phyloP scores from a whole-genome alignment of 2,329 filamentous ascomycete species.

The Fusarium sp. region DNA sequence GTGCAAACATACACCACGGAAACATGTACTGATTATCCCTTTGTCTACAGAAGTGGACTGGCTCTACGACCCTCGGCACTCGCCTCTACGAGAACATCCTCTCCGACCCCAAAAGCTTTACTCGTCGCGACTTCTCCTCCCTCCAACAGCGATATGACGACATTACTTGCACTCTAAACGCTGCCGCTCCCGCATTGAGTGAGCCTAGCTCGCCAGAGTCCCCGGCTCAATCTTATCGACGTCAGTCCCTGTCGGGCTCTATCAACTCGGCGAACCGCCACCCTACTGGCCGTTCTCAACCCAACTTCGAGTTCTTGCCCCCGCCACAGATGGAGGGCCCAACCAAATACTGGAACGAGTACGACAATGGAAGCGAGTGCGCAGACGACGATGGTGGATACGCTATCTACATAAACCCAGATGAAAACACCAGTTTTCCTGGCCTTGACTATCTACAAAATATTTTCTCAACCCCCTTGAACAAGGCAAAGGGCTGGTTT shows the following conservation, averaged over 20 bases:
- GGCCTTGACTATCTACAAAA: slow-evolving; percentile 71
- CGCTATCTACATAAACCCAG: slow-evolving; percentile 79
- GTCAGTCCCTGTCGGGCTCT: slow-evolving; percentile 23
- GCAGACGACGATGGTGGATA: slow-evolving; percentile 70
- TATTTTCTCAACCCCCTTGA: slow-evolving; percentile 62
- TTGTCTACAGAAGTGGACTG: slow-evolving; percentile 78
- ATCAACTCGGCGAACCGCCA: slow-evolving; percentile 5
- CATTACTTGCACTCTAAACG: slow-evolving; percentile 60
- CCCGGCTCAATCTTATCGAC: slow-evolving; percentile 29
- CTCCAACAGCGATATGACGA: slow-evolving; percentile 64
- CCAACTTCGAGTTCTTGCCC: slow-evolving; percentile 50
- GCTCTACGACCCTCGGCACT: slow-evolving; percentile 71
- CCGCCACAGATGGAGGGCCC: slow-evolving; percentile 47
- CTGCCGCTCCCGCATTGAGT: slow-evolving; percentile 57
- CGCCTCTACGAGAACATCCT: slow-evolving; percentile 77
- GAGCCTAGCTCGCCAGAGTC: slow-evolving; percentile 56
- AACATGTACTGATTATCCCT: slow-evolving; percentile 6
- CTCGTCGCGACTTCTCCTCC: slow-evolving; percentile 71
- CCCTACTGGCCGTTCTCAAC: slow-evolving; percentile 44
- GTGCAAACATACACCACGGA: neutral
- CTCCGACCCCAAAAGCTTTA: slow-evolving; percentile 76
- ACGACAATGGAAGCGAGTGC: slow-evolving; percentile 81
- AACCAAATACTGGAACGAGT: slow-evolving; percentile 84
- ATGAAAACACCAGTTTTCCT: slow-evolving; percentile 70
- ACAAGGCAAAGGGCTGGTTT: slow-evolving; percentile 66